These are phyloP conservation scores for Xylariales sp. DNA, from an alignment of 2,329 filamentous ascomycete genomes.

Conservation along the genomic window DNA sequence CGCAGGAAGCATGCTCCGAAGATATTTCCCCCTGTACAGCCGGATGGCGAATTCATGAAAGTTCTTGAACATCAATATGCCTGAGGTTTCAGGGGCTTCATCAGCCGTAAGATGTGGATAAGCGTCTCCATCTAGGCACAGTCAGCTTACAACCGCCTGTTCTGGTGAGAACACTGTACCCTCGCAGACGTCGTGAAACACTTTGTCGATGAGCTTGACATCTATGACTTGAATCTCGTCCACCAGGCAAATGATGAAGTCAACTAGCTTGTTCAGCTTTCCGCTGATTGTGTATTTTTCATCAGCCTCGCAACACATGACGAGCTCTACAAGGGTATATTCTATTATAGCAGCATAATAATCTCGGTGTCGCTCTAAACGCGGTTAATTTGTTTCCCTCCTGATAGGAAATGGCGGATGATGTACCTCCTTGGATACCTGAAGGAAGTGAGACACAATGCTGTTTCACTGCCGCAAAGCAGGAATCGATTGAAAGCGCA, in stretches of 20 bases:
- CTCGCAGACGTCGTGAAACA: not conserved
- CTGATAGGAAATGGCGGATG: not conserved
- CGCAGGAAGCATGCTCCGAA: not conserved
- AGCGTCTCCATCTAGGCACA: not conserved
- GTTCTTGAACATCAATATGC: not conserved
- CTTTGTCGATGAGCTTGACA: not conserved
- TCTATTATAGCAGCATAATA: not conserved
- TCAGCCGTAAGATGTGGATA: not conserved
- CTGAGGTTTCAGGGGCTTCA: not conserved
- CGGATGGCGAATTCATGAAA: not conserved
- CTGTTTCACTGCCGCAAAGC: not conserved
- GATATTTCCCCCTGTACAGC: not conserved
- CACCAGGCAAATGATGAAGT: not conserved
- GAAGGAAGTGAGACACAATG: not conserved
- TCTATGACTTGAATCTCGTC: not conserved
- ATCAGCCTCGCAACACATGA: not conserved
- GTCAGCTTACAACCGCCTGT: not conserved
- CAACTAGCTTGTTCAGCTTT: not conserved
- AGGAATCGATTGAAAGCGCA: not conserved
- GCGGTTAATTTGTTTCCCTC: not conserved
- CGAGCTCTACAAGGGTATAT: constrained; percentile 1
- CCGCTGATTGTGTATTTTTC: not conserved
- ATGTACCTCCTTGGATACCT: not conserved
- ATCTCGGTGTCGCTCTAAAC: not conserved
- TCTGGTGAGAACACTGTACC: not conserved